Evolutionary conservation across 495 filamentous ascomycete species (phyloP).

Genomic region (Staphylotrichum tortipilum): DNA sequence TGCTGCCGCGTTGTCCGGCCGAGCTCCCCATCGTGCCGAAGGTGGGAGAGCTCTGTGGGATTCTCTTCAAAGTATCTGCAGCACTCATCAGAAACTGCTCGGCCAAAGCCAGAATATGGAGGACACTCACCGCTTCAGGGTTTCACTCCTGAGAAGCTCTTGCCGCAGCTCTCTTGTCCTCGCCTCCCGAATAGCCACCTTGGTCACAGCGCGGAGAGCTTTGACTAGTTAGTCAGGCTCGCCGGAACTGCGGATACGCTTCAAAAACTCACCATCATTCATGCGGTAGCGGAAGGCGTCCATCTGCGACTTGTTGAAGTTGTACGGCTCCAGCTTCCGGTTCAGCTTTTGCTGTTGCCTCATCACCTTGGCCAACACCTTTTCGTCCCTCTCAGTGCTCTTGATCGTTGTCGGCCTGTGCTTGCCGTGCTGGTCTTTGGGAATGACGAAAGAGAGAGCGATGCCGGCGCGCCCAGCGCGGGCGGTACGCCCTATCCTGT

Average conservation of each 20-base stretch:
- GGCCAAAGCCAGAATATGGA: not conserved
- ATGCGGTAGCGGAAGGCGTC: slow-evolving; percentile 92
- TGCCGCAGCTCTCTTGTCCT: slow-evolving; percentile 76
- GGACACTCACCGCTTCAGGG: slow-evolving; percentile 56
- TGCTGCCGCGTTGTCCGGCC: slow-evolving; percentile 64
- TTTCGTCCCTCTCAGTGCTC: slow-evolving; percentile 71
- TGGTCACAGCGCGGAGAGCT: slow-evolving; percentile 63
- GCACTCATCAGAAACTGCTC: not conserved
- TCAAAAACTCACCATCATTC: slow-evolving; percentile 58
- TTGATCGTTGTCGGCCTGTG: slow-evolving; percentile 76
- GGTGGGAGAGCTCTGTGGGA: slow-evolving; percentile 72
- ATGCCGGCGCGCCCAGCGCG: slow-evolving; percentile 84
- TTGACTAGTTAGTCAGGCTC: not conserved
- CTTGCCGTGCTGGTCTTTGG: slow-evolving; percentile 69
- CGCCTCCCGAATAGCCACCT: slow-evolving; percentile 79
- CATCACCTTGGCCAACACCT: slow-evolving; percentile 63
- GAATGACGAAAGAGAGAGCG: slow-evolving; percentile 89
- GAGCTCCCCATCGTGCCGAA: slow-evolving; percentile 85
- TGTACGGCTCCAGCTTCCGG: slow-evolving; percentile 75
- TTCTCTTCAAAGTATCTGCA: slow-evolving; percentile 85
- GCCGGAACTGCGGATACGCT: no score
- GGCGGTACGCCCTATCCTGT: slow-evolving; percentile 90
- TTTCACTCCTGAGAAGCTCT: slow-evolving; percentile 86
- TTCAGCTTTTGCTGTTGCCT: slow-evolving; percentile 63
- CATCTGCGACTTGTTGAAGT: slow-evolving; percentile 89